Conservation (phyloP, 2,329 filamentous ascomycete genomes). For the Fusarium gaditjirri region DNA sequence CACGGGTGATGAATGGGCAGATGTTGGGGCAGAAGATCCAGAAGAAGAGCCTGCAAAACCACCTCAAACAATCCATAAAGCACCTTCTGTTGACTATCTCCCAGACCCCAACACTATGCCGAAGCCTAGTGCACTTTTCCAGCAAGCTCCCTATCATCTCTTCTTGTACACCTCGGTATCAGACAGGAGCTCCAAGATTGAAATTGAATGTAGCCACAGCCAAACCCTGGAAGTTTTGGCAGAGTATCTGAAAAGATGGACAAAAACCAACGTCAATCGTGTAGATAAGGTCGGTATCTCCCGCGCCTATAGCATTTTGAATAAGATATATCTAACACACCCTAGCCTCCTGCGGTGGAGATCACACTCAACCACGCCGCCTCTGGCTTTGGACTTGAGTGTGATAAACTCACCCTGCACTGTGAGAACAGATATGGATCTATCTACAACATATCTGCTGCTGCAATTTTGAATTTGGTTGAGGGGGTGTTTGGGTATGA, state of each 20-base stretch:
- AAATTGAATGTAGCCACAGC: slow-evolving; percentile 60
- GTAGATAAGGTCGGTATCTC: slow-evolving; percentile 46
- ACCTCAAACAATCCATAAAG: background rate
- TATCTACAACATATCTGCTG: slow-evolving; percentile 52
- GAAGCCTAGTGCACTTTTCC: slow-evolving; percentile 60
- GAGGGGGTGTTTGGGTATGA: slow-evolving; percentile 60
- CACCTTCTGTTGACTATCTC: slow-evolving; percentile 46
- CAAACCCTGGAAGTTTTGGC: slow-evolving; percentile 57
- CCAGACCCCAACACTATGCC: slow-evolving; percentile 55
- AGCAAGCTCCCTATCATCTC: slow-evolving; percentile 60
- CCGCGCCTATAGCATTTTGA: background rate
- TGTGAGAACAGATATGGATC: slow-evolving; percentile 49
- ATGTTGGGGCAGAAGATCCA: slow-evolving; percentile 50
- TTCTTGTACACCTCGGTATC: slow-evolving; percentile 47
- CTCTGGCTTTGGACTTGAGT: slow-evolving; percentile 56
- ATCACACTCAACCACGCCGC: slow-evolving; percentile 56
- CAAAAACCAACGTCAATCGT: slow-evolving; percentile 54
- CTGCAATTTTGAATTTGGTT: slow-evolving; percentile 57
- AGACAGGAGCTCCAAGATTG: slow-evolving; percentile 46
- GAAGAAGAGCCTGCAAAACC: slow-evolving; percentile 10
- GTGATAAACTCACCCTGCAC: slow-evolving; percentile 56
- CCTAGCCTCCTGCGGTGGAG: slow-evolving; percentile 55
- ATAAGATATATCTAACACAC: background rate
- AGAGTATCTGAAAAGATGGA: slow-evolving; percentile 61
- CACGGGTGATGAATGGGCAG: slow-evolving; percentile 57